Base-by-base conservation (phyloP, 352 stramenopile species). In the Pythium phragmitis region DNA sequence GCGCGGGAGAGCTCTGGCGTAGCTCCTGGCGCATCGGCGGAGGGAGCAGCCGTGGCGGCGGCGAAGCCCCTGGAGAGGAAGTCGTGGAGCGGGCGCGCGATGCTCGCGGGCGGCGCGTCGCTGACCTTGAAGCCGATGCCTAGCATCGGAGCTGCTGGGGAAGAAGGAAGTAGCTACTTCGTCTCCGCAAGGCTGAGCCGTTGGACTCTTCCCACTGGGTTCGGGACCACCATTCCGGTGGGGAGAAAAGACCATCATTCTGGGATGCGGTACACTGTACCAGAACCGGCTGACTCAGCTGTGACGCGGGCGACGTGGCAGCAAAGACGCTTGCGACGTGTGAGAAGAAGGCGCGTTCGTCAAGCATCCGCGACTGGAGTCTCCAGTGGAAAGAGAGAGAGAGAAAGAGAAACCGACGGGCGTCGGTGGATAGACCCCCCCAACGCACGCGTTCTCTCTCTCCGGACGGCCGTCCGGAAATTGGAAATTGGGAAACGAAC, bases 91-190 rank as follows among this genome's bases (percentile, higher is more conserved):
- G 85, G 74, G 30, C 75, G 81, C 57, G 70, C 50, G 13, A 90
- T 57, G 17, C 58, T 51, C 19, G 71, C 45, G 33, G 65, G 54
- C 23, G 79, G 57, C 64, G 81, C 81, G 63, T 90, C 81, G 70
- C 77, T 90, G 21, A 86, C 59, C 76, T 90, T 90, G 68, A 90
- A 90, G 65, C 81, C 79, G 58, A 90, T 88, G 51, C 77, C 81
- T n/a, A 90, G 64, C 81, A 90, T 90, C 37, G 34, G 48, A 21
- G 9, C 23, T 51, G 8, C 11, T n/a, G 39, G 39, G 37, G 48
- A 48, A 51, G 47, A 30, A 30, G 53, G 14, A 30, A 30, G 53
- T 17, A 11, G 30, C 30, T 8, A 26, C 37, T 36, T 36, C 4
- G 33, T 36, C 8, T 53, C 37, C 11, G 41, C 12, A 41, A 49